A percentile compares a stretch with the other conserved stretches of the same genome.
Conservation (phyloP, 2,329 filamentous ascomycete genomes). For the Botrytis deweyae region DNA sequence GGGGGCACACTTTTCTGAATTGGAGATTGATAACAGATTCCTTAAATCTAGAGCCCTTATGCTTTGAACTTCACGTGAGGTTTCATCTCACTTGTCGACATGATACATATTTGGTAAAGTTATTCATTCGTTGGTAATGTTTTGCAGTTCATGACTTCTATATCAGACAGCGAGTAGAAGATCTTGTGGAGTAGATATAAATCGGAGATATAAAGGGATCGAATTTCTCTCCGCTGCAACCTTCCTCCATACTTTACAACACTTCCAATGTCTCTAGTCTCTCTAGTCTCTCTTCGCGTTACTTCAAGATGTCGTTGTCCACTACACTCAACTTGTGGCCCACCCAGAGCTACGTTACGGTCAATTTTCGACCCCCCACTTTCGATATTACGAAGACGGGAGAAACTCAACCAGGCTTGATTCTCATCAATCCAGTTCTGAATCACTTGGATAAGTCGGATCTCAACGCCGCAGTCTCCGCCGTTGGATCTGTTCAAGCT, state of each 20-base stretch:
- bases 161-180: not conserved
- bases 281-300: not conserved
- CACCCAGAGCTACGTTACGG: not conserved
- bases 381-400: not conserved
- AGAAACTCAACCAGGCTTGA: not conserved
- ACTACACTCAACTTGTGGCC: not conserved
- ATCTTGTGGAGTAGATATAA: not conserved
- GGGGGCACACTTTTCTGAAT: too few species aligned
- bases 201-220: not conserved
- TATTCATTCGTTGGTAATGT: too few species aligned
- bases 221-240: not conserved
- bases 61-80: too few species aligned
- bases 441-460: not conserved
- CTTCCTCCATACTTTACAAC: too few species aligned
- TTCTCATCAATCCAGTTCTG: not conserved
- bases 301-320: not conserved
- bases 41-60: too few species aligned
- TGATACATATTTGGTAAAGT: too few species aligned
- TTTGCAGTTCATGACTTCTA: not conserved
- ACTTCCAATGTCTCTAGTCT: not conserved
- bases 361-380: not conserved
- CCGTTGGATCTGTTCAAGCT: not conserved
- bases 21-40: too few species aligned
- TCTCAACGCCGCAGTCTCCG: not conserved
- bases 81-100: too few species aligned